Evolutionary conservation across 2,329 filamentous ascomycete genomes (phyloP).

Genomic region (Fusarium sp.): DNA sequence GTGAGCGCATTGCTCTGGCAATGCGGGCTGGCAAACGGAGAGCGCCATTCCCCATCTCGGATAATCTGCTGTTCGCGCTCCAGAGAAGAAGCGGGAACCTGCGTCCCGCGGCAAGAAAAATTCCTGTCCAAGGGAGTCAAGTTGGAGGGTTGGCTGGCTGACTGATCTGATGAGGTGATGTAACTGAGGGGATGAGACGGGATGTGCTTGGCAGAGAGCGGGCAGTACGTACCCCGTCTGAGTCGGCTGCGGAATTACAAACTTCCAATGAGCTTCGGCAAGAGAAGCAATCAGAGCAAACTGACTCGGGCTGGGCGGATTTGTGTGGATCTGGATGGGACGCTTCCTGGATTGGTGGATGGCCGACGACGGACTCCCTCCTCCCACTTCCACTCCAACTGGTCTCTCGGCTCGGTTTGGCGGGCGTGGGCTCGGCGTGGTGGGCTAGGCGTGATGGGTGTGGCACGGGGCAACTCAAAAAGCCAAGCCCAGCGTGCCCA

Average conservation of each 20-base stretch:
- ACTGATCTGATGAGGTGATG: not conserved
- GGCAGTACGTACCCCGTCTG: not conserved
- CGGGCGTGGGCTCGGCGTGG: slow-evolving; percentile 13
- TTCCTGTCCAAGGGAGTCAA: slow-evolving; percentile 22
- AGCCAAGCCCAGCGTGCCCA: slow-evolving; percentile 13
- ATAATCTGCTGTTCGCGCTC: slow-evolving; percentile 22
- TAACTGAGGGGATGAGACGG: not conserved
- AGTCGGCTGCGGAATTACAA: slow-evolving; percentile 22
- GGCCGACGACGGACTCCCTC: slow-evolving; percentile 8
- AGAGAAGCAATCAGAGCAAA: slow-evolving; percentile 13
- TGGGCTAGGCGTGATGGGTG: slow-evolving; percentile 6
- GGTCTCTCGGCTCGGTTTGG: slow-evolving; percentile 25
- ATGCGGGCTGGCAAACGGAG: not conserved
- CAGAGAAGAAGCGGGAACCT: slow-evolving; percentile 1
- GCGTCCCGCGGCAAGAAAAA: slow-evolving; percentile 31
- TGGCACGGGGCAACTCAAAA: slow-evolving; percentile 39
- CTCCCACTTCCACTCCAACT: slow-evolving; percentile 12
- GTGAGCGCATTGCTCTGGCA: slow-evolving; percentile 4
- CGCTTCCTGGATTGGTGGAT: slow-evolving; percentile 25
- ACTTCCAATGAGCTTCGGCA: slow-evolving; percentile 17
- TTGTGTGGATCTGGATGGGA: slow-evolving; percentile 21
- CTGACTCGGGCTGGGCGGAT: slow-evolving; percentile 37
- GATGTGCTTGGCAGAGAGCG: not conserved
- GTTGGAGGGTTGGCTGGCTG: not conserved
- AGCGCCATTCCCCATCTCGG: slow-evolving; percentile 4